Base-by-base conservation (phyloP, 148 eudicot genomes). In the Chenopodium quinoa region DNA sequence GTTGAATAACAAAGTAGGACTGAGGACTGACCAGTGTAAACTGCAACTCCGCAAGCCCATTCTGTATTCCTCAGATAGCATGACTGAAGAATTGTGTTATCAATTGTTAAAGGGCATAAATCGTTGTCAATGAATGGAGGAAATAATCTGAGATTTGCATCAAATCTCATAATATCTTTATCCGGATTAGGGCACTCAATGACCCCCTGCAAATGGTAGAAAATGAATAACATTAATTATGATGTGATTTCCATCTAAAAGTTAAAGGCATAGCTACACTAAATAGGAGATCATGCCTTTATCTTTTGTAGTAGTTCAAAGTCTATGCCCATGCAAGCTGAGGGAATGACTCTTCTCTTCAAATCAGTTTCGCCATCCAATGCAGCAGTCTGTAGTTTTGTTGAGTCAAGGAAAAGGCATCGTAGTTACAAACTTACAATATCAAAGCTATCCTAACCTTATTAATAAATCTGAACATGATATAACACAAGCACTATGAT, bases 11-110 rank as follows among this genome's bases (percentile, higher is more conserved):
- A 29, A 31, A 31, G 32, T 7, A 50, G 52, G 47, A 37, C 44
- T 37, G 44, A 71, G 32, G 62, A 80, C 92, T 87, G 84, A 87
- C 99, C 99, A 76, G 99, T 94, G 80, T 96, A 96, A 79, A 96
- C 85, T 77, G 99, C 98, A 84, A 93, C 99, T 72, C 99, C 98
- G 84, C 99, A 96, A 84, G 97, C 99, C 99, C 99, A 96, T 87
- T 96, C 98, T 77, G 95, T 96, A 82, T 96, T 96, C 87, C 98
- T 82, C 85, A 96, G 86, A 90, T 96, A 96, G 93, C 99, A 96
- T 81, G 99, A 96, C 74, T 96, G 99, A 80, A 96, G 98, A 83
- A 96, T 86, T 52, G 99, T 96, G 81, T 96, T 93, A 84, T 92
- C 93, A 32, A 93, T 96, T 83, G 98, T 93, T 81, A 96, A 71